Percentiles rank a stretch among this genome's conserved stretches.
Evolutionary conservation across 2,329 filamentous ascomycete genomes (phyloP).

Genomic region (Diaporthe vexans): DNA sequence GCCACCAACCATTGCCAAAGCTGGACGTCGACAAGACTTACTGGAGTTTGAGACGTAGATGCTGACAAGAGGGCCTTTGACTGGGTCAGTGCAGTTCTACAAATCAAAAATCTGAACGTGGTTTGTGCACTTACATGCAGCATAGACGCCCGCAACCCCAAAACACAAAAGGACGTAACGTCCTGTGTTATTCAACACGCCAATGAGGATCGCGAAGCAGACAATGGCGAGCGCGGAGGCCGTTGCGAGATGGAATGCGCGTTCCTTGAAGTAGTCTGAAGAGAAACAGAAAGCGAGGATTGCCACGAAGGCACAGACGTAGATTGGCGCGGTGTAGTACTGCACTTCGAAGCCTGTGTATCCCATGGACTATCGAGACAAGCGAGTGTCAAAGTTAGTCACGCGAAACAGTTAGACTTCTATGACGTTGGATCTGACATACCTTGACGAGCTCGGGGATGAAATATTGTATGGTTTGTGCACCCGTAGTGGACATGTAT

Average conservation of each 20-base stretch:
- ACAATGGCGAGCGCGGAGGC: constrained; percentile 30
- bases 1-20: neutral
- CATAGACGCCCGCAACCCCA: constrained; percentile 35
- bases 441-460: constrained; percentile 50
- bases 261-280: constrained; percentile 35
- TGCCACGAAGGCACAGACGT: constrained; percentile 36
- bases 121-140: constrained; percentile 17
- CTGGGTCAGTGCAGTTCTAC: neutral
- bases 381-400: neutral
- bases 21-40: neutral
- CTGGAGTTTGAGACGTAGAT: constrained; percentile 36
- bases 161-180: constrained; percentile 34
- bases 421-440: too few relatives aligned
- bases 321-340: constrained; percentile 37
- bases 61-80: constrained; percentile 35
- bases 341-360: constrained; percentile 35
- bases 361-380: constrained; percentile 4
- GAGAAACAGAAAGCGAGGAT: constrained; percentile 37
- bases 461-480: constrained; percentile 52
- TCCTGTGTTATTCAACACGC: constrained; percentile 32
- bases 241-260: constrained; percentile 26
- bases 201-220: constrained; percentile 28
- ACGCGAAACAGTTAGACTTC: neutral
- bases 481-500: constrained; percentile 54
- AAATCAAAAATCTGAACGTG: neutral